These are phyloP conservation scores for Amniculicola lignicola DNA, from an alignment of 495 filamentous ascomycete species.

Conservation along the genomic window DNA sequence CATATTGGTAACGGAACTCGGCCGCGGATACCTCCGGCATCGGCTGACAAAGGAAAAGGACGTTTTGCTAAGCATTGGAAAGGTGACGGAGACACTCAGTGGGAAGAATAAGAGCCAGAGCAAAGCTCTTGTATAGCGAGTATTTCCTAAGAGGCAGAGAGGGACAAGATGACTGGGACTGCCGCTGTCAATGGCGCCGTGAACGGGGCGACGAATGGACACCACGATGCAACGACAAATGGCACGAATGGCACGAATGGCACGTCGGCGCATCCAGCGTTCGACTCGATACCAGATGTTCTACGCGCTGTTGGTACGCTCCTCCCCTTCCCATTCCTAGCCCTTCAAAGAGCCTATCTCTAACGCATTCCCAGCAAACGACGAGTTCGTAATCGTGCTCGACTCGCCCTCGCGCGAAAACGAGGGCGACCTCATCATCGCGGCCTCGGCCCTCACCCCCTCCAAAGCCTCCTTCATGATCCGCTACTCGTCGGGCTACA, in stretches of 20 bases:
- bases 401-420: conserved; percentile 90
- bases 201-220: conserved; percentile 20
- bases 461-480: conserved; percentile 95
- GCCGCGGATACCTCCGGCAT: conserved; percentile 22
- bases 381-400: conserved; percentile 93
- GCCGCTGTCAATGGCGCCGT: conserved; percentile 15
- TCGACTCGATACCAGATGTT: conserved; percentile 83
- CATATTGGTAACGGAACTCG: background rate
- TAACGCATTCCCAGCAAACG: conserved; percentile 58
- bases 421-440: conserved; percentile 96
- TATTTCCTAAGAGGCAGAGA: no score
- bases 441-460: conserved; percentile 78
- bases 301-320: conserved; percentile 78
- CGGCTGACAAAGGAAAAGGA: conserved; percentile 24
- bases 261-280: conserved; percentile 43
- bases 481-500: conserved; percentile 74
- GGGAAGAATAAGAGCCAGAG: background rate
- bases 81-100: background rate
- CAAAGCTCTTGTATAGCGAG: no score
- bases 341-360: background rate
- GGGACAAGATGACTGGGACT: background rate
- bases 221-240: conserved; percentile 1
- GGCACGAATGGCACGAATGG: conserved; percentile 5
- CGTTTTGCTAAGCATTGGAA: conserved; percentile 30
- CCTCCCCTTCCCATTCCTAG: conserved; percentile 17